These are phyloP conservation scores for Pseudogymnoascus sp. DNA, from an alignment of 2,329 filamentous ascomycete species.

Conservation along the genomic window DNA sequence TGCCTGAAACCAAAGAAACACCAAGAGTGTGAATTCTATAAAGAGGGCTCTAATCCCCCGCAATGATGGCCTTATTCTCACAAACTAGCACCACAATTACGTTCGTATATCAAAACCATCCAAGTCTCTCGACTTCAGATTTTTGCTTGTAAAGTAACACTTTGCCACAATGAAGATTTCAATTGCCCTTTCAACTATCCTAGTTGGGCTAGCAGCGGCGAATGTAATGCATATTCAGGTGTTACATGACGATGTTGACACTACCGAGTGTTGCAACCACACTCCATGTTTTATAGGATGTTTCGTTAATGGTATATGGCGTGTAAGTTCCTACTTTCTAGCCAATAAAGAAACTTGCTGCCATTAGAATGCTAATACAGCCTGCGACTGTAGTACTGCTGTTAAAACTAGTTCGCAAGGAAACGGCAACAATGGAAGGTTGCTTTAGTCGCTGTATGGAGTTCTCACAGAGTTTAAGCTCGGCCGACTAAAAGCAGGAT, in stretches of 20 bases:
- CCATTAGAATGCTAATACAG: not conserved
- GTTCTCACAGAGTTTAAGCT: not conserved
- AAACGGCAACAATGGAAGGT: not conserved
- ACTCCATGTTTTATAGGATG: not conserved
- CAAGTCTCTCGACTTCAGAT: too few relatives aligned
- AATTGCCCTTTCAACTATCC: not conserved
- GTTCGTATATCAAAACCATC: not conserved
- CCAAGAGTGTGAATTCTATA: not conserved
- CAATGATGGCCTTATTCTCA: not conserved
- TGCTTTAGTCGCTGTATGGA: not conserved
- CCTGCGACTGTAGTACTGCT: not conserved
- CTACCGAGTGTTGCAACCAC: not conserved
- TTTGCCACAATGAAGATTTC: not conserved
- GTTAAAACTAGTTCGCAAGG: not conserved
- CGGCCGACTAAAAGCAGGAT: not conserved
- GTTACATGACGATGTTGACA: not conserved
- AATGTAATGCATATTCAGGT: not conserved
- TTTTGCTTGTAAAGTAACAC: not conserved
- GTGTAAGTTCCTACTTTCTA: not conserved
- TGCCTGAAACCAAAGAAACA: not conserved
- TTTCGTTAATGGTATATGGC: not conserved
- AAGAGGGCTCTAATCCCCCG: not conserved
- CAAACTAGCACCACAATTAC: not conserved
- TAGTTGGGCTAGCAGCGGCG: not conserved
- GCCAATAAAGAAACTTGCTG: not conserved